phyloP scores from a whole-genome alignment of 305 asterid species.

The Fraxinus ornus region DNA sequence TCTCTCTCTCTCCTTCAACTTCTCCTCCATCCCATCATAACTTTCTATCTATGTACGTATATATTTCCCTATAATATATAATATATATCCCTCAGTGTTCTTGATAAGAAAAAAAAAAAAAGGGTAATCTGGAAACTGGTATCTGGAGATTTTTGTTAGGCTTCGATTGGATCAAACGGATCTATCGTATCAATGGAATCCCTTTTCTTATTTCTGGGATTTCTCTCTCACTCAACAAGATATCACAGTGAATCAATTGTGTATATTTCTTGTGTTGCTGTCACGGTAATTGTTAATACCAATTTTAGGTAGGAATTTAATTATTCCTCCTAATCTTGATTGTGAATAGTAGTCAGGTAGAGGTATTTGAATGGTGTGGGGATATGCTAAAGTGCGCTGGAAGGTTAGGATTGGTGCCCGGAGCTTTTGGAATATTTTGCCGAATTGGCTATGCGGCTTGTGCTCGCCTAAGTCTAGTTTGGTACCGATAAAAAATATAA shows the following conservation, averaged over 20 bases:
- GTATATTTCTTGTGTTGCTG: not conserved
- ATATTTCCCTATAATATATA: not conserved
- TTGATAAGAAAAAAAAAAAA: not conserved
- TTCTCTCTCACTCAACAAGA: not conserved
- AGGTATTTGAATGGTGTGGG: slow-evolving; percentile 7
- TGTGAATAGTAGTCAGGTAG: not conserved
- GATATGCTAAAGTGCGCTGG: slow-evolving; percentile 20
- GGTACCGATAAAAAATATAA: too few relatives aligned
- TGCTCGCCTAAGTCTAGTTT: not conserved
- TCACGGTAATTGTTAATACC: not conserved
- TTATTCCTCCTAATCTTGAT: not conserved
- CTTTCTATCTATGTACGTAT: slow-evolving; percentile 18
- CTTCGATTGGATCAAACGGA: slow-evolving; percentile 15
- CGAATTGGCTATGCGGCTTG: not conserved
- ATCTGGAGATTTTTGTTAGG: slow-evolving; percentile 16
- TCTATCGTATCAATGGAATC: slow-evolving; percentile 17
- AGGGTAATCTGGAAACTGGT: slow-evolving; percentile 1
- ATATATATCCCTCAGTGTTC: not conserved
- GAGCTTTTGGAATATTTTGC: not conserved
- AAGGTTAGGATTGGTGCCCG: not conserved
- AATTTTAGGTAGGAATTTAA: not conserved
- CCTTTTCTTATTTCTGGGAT: not conserved
- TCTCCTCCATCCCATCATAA: slow-evolving; percentile 56
- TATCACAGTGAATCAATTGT: not conserved
- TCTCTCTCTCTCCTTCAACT: slow-evolving; percentile 35